Conservation (phyloP, 2,329 filamentous ascomycete species). For the Tolypocladium tundrense region DNA sequence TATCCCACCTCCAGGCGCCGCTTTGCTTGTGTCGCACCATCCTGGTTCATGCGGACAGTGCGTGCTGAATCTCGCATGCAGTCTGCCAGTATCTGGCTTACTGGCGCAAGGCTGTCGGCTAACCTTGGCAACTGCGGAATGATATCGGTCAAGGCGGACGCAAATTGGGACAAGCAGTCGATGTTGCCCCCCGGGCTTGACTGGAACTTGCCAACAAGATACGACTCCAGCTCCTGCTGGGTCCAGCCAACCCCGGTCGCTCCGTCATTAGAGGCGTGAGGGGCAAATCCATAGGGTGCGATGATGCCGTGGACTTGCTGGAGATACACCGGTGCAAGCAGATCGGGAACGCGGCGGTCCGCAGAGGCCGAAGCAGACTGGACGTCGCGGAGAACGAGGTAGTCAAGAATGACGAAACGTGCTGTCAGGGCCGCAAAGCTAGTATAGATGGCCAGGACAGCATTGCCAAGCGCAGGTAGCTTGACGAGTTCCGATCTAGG, state of each 20-base stretch:
- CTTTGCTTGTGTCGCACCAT: slow-evolving; percentile 13
- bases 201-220: slow-evolving; percentile 35
- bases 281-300: slow-evolving; percentile 7
- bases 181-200: slow-evolving; percentile 31
- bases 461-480: background rate
- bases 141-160: slow-evolving; percentile 27
- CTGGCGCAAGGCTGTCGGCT: slow-evolving; percentile 29
- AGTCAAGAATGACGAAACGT: slow-evolving; percentile 41
- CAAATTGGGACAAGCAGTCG: slow-evolving; percentile 29
- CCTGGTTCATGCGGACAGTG: slow-evolving; percentile 8
- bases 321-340: slow-evolving; percentile 29
- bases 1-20: slow-evolving; percentile 29
- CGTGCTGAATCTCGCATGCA: slow-evolving; percentile 20
- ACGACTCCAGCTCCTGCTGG: slow-evolving; percentile 11
- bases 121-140: slow-evolving; percentile 36
- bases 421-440: slow-evolving; percentile 39
- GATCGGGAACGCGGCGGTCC: slow-evolving; percentile 10
- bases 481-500: slow-evolving; percentile 2
- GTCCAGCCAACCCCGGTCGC: slow-evolving; percentile 3
- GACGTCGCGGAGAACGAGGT: slow-evolving; percentile 9
- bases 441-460: slow-evolving; percentile 22
- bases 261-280: slow-evolving; percentile 7
- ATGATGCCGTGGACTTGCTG: slow-evolving; percentile 26
- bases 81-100: slow-evolving; percentile 24
- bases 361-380: background rate